phyloP scores from a whole-genome alignment of 2,329 filamentous ascomycete genomes.

The Fusarium phyllophilum region DNA sequence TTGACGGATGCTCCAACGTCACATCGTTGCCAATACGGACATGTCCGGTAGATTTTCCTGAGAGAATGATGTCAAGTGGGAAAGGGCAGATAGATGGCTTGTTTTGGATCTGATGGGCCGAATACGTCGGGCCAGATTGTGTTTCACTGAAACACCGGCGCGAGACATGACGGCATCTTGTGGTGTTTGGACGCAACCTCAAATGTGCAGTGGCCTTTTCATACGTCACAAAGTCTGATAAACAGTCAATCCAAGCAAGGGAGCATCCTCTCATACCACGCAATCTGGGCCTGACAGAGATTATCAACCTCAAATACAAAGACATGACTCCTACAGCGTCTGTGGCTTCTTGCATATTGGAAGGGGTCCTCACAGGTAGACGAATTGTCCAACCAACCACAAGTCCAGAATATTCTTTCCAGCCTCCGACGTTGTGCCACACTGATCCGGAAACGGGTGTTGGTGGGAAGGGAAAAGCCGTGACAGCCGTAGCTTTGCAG shows the following conservation, averaged over 20 bases:
- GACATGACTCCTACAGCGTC: not conserved
- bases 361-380: not conserved
- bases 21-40: not conserved
- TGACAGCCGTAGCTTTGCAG: slow-evolving; percentile 22
- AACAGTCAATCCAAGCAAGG: slow-evolving; percentile 16
- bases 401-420: slow-evolving; percentile 11
- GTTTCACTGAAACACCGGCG: slow-evolving; percentile 30
- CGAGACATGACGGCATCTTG: slow-evolving; percentile 40
- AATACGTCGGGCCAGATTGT: slow-evolving; percentile 15
- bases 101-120: slow-evolving; percentile 5
- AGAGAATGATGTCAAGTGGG: slow-evolving; percentile 24
- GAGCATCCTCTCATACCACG: slow-evolving; percentile 8
- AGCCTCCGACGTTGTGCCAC: slow-evolving; percentile 18
- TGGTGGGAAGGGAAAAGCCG: slow-evolving; percentile 9
- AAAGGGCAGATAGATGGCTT: slow-evolving; percentile 6
- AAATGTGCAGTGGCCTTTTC: slow-evolving; percentile 1
- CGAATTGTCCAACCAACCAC: slow-evolving; percentile 29
- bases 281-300: not conserved
- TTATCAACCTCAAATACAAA: not conserved
- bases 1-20: slow-evolving; percentile 9
- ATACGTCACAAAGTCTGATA: slow-evolving; percentile 32
- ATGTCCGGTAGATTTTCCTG: not conserved
- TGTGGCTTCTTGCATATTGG: slow-evolving; percentile 4
- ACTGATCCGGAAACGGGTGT: slow-evolving; percentile 19
- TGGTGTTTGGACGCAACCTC: not conserved